Evolutionary conservation across 23 red algal genomes (phyloP).

Genomic region (Gracilaria vermiculophylla): DNA sequence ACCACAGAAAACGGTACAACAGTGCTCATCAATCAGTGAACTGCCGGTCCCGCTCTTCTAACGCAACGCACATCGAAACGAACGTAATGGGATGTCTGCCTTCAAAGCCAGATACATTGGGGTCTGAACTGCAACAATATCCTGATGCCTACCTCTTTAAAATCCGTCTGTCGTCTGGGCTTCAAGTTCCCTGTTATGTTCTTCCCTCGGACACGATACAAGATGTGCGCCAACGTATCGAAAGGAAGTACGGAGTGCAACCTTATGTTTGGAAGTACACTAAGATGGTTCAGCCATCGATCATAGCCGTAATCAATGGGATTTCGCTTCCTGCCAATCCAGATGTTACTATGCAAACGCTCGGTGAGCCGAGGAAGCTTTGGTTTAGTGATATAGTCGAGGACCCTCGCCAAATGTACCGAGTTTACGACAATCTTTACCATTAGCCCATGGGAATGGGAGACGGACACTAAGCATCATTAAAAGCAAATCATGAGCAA

Average conservation of each 20-base stretch:
- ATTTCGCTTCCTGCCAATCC: not conserved
- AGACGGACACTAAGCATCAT: not conserved
- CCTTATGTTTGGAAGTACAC: not conserved
- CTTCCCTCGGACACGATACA: not conserved
- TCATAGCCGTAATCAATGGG: not conserved
- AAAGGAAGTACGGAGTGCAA: not conserved
- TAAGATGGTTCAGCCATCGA: not conserved
- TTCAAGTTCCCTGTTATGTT: not conserved
- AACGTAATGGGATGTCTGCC: not conserved
- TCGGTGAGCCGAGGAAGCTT: not conserved
- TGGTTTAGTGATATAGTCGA: not conserved
- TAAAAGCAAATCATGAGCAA: too few species aligned
- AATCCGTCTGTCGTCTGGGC: not conserved
- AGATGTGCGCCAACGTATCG: not conserved
- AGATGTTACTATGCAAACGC: not conserved
- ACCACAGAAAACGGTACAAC: too few species aligned
- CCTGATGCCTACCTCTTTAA: not conserved
- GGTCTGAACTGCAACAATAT: not conserved
- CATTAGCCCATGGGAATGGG: too few species aligned
- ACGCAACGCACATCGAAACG: not conserved
- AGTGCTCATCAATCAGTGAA: too few species aligned
- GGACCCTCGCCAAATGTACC: not conserved
- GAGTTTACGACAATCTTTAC: too few species aligned
- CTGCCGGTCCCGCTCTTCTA: too few species aligned
- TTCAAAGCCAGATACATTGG: not conserved